Percentiles rank a stretch among this genome's conserved stretches.
Conservation (phyloP, 2,329 filamentous ascomycete species). For the Chaetoscypha palmicola region DNA sequence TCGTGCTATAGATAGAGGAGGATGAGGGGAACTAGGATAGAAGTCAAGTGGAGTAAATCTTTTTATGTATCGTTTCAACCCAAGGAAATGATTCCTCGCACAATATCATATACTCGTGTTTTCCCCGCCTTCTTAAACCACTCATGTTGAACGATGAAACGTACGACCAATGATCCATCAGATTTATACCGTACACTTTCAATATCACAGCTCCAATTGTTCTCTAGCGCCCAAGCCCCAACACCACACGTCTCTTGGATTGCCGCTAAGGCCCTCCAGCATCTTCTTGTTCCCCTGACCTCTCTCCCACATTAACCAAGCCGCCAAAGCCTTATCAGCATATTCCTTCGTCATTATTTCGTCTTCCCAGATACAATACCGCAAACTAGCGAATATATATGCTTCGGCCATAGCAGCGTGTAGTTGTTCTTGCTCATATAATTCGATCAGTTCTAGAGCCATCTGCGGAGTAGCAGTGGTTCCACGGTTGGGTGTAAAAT, state of each 20-base stretch:
- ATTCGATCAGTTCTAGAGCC: conserved; percentile 5
- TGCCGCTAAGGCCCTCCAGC: not conserved
- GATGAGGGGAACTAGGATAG: too few relatives aligned
- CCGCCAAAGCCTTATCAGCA: conserved; percentile 4
- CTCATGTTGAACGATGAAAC: too few relatives aligned
- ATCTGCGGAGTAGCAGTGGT: conserved; percentile 1
- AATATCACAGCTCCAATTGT: conserved; percentile 1
- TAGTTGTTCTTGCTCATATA: conserved; percentile 10
- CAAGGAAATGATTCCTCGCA: too few relatives aligned
- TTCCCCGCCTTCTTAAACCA: too few relatives aligned
- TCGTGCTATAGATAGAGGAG: too few relatives aligned
- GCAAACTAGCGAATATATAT: conserved; percentile 9
- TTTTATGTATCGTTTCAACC: too few relatives aligned
- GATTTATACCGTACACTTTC: too few relatives aligned
- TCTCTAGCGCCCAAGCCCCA: conserved; percentile 2
- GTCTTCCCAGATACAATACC: conserved; percentile 10
- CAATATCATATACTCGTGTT: too few relatives aligned
- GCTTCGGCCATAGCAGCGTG: conserved; percentile 6
- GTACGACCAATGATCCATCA: too few relatives aligned
- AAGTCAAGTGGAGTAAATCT: too few relatives aligned
- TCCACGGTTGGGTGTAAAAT: not conserved
- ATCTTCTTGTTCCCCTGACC: conserved; percentile 1
- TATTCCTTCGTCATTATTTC: conserved; percentile 4
- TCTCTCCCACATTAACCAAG: conserved; percentile 7
- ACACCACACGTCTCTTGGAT: conserved; percentile 5